Conservation (phyloP, 2,329 filamentous ascomycete genomes). For the Periconia sp. region DNA sequence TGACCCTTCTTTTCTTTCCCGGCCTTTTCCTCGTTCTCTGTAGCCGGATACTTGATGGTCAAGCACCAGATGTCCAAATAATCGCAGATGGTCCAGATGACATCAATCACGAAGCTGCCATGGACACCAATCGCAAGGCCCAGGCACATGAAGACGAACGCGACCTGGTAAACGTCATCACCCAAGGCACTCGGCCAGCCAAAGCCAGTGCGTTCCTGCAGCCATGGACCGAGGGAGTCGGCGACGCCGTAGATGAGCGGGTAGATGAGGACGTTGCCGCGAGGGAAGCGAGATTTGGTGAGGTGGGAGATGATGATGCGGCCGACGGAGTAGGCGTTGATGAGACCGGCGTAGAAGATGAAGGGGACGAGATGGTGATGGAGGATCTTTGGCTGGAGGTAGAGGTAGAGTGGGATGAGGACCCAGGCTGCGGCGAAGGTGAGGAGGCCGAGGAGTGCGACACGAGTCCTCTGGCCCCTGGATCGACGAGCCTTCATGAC, state of each 20-base stretch:
- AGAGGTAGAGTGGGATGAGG: constrained; percentile 78
- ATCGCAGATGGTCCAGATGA: constrained; percentile 97
- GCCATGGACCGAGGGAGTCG: constrained; percentile 78
- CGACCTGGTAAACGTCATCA: constrained; percentile 82
- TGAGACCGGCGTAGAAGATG: constrained; percentile 81
- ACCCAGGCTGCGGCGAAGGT: constrained; percentile 83
- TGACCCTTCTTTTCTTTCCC: constrained; percentile 33
- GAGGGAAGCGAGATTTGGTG: constrained; percentile 85
- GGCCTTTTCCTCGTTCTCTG: constrained; percentile 46
- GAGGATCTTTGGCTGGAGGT: constrained; percentile 83
- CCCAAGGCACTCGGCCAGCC: constrained; percentile 50
- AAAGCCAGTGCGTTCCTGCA: constrained; percentile 57
- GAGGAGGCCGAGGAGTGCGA: constrained; percentile 79
- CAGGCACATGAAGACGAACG: constrained; percentile 87
- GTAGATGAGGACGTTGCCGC: constrained; percentile 82
- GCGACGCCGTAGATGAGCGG: constrained; percentile 79
- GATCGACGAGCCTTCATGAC: constrained; percentile 81
- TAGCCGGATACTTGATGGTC: constrained; percentile 85
- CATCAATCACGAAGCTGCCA: constrained; percentile 94
- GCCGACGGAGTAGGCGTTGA: constrained; percentile 94
- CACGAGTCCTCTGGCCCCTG: constrained; percentile 73
- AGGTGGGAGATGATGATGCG: constrained; percentile 96
- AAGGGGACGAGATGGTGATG: constrained; percentile 87
- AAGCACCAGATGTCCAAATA: constrained; percentile 98
- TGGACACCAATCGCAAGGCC: constrained; percentile 90